Evolutionary conservation across 331 rosid genomes (phyloP).

Genomic region (Quercus tomentella): DNA sequence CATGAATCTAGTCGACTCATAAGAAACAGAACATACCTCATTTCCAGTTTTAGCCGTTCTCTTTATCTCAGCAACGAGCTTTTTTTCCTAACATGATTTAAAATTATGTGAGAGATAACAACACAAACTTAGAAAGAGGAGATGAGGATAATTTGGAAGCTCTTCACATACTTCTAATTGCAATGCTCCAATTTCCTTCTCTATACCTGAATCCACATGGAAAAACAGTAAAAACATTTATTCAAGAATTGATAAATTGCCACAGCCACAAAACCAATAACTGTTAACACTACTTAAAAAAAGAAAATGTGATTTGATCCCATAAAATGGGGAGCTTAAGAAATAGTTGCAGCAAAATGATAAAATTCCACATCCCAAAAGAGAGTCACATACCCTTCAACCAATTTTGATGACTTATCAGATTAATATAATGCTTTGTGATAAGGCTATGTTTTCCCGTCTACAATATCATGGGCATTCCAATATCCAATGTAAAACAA

Average conservation of each 20-base stretch:
- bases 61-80: constrained; percentile 90
- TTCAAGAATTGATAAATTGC: neutral
- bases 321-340: neutral
- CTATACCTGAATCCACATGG: constrained; percentile 57
- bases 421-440: neutral
- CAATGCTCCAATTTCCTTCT: constrained; percentile 89
- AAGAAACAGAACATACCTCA: constrained; percentile 44
- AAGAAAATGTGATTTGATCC: neutral
- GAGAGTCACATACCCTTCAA: neutral
- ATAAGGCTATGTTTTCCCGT: neutral
- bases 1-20: neutral
- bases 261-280: neutral
- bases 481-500: neutral
- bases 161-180: constrained; percentile 75
- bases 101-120: constrained; percentile 19
- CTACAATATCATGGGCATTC: neutral
- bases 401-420: neutral
- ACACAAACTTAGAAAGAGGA: neutral
- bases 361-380: neutral
- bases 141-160: neutral
- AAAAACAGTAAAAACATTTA: neutral
- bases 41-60: constrained; percentile 96
- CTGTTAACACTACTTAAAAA: neutral
- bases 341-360: neutral
- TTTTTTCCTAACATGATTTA: constrained; percentile 65